phyloP scores from a whole-genome alignment of 2,329 filamentous ascomycete genomes.

The Ophiostoma populinum region DNA sequence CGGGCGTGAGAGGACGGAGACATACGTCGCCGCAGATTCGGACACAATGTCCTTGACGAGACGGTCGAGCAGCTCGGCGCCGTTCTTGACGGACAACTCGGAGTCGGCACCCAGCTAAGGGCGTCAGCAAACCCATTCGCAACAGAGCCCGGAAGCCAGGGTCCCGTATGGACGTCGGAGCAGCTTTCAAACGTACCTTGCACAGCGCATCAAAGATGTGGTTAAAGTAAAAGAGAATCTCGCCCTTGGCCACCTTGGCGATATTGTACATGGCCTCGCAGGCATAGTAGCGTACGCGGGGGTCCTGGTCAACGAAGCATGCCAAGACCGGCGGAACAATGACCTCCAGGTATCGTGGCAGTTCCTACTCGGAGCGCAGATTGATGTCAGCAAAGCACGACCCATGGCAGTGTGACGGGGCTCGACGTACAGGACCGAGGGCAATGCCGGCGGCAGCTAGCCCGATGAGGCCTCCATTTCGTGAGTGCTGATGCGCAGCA shows the following conservation, averaged over 20 bases:
- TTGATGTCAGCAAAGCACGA: not conserved
- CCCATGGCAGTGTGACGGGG: not conserved
- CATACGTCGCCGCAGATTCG: conserved; percentile 85
- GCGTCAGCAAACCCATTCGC: no score
- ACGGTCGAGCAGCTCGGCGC: conserved; percentile 84
- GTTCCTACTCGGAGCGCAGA: conserved; percentile 41
- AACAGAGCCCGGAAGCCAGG: no score
- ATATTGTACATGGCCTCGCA: conserved; percentile 99
- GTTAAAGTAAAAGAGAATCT: conserved; percentile 95
- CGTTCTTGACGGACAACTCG: conserved; percentile 94
- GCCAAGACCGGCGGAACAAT: conserved; percentile 94
- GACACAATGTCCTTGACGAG: conserved; percentile 93
- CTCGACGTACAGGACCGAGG: conserved; percentile 52
- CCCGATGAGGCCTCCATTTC: conserved; percentile 91
- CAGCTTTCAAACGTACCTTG: conserved; percentile 57
- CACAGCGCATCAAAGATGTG: conserved; percentile 94
- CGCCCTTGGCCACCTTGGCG: conserved; percentile 95
- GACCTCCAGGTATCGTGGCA: conserved; percentile 77
- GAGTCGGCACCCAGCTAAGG: conserved; percentile 71
- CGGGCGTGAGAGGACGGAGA: conserved; percentile 60
- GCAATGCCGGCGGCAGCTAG: conserved; percentile 92
- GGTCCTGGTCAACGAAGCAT: conserved; percentile 97
- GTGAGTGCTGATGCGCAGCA: conserved; percentile 87
- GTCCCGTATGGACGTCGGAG: no score
- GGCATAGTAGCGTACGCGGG: conserved; percentile 89